phyloP scores from a whole-genome alignment of 306 rosid genomes.

The Argentina anserina region DNA sequence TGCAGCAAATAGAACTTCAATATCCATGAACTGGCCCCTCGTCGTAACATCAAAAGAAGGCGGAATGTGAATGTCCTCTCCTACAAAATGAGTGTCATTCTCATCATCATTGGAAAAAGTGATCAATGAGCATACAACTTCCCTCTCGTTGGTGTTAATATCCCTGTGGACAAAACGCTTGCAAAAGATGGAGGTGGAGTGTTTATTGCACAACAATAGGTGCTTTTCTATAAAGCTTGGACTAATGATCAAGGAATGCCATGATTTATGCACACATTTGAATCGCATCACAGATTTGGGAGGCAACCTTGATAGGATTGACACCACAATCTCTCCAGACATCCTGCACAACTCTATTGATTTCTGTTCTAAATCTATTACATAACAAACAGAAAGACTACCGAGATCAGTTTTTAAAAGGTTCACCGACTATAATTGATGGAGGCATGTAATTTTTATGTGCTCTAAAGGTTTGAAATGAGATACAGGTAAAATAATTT shows the following conservation, averaged over 20 bases:
- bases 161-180: not conserved
- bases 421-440: not conserved
- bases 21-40: not conserved
- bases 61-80: not conserved
- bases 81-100: not conserved
- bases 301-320: not conserved
- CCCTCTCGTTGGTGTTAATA: not conserved
- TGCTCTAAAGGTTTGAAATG: too few species aligned
- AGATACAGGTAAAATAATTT: too few species aligned
- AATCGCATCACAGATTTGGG: slow-evolving; percentile 10
- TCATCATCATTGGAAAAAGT: not conserved
- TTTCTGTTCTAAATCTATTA: not conserved
- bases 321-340: not conserved
- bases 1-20: too few species aligned
- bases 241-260: not conserved
- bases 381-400: not conserved
- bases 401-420: not conserved
- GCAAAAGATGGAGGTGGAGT: not conserved
- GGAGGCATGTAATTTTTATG: too few species aligned
- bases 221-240: not conserved
- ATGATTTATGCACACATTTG: not conserved
- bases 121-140: not conserved
- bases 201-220: not conserved
- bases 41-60: not conserved
- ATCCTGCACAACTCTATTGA: not conserved